Conservation (phyloP, 208 protist genomes). For the Herpetomonas muscarum region DNA sequence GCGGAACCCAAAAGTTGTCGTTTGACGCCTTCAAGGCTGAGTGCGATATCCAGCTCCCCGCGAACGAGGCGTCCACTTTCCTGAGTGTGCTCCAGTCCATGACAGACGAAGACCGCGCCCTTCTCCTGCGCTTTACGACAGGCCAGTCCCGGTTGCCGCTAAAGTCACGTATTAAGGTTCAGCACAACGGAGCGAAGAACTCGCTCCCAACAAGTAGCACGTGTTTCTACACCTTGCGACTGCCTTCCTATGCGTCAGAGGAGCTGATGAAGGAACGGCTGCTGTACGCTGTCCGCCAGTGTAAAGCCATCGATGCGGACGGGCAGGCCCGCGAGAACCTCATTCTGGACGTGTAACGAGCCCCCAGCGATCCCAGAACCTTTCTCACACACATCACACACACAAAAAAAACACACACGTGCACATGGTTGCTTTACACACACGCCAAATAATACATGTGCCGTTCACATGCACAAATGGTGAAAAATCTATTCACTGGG, state of each 20-base stretch:
- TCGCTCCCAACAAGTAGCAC: constrained; percentile 90
- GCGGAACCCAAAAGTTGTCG: constrained; percentile 72
- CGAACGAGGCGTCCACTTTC: constrained; percentile 59
- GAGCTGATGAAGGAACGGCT: constrained; percentile 90
- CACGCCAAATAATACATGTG: too few species aligned
- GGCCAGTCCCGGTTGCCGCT: constrained; percentile 84
- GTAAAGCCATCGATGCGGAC: constrained; percentile 94
- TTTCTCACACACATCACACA: background rate
- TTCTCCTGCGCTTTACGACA: constrained; percentile 85
- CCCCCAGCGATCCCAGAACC: too few species aligned
- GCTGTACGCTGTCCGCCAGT: constrained; percentile 94
- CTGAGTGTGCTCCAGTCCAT: constrained; percentile 67
- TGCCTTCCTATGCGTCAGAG: constrained; percentile 85
- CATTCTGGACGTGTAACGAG: constrained; percentile 20
- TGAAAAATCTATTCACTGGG: too few species aligned
- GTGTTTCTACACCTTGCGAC: constrained; percentile 93
- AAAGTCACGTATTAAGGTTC: constrained; percentile 83
- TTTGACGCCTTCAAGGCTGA: constrained; percentile 68
- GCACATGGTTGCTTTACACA: too few species aligned
- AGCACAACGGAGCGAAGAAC: constrained; percentile 58
- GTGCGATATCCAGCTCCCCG: constrained; percentile 71
- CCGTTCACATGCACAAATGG: too few species aligned
- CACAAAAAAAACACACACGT: too few species aligned
- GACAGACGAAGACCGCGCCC: constrained; percentile 79
- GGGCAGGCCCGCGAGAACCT: constrained; percentile 80